Evolutionary conservation across 306 rosid genomes (phyloP).

Genomic region (Corylus americana): DNA sequence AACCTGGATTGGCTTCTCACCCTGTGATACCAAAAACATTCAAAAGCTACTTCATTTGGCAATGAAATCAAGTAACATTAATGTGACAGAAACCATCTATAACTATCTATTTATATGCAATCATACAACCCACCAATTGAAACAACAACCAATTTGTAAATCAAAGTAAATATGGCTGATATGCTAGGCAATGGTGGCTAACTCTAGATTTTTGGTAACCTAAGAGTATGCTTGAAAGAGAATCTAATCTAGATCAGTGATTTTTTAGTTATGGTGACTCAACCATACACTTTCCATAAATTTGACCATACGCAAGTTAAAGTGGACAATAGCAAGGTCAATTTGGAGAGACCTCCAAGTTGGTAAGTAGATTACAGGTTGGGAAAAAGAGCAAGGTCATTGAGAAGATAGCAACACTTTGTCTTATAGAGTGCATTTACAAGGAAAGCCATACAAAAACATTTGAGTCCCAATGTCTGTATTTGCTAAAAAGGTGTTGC

Average conservation of each 20-base stretch:
- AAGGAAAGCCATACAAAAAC: no score
- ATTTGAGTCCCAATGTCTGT: neutral
- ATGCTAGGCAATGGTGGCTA: neutral
- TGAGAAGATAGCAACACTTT: no score
- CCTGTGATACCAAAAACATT: conserved; percentile 56
- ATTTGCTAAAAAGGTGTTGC: neutral
- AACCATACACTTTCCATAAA: neutral
- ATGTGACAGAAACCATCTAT: neutral
- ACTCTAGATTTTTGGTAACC: neutral
- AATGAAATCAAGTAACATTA: conserved; percentile 9
- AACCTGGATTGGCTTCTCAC: conserved; percentile 72
- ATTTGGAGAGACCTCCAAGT: neutral
- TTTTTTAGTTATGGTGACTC: neutral
- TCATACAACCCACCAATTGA: neutral
- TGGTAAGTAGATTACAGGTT: neutral
- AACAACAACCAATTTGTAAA: neutral
- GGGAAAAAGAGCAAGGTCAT: neutral
- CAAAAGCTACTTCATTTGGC: conserved; percentile 16
- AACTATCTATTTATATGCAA: neutral
- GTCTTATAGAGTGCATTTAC: no score
- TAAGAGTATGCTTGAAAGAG: neutral
- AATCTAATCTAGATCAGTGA: neutral
- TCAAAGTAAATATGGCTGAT: neutral
- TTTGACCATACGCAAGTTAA: neutral
- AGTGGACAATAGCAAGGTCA: neutral